A percentile compares a stretch with the other conserved stretches of the same genome.
Evolutionary conservation across 1,139 yeast genomes (phyloP).

Genomic region (Scheffersomyces stambukii): DNA sequence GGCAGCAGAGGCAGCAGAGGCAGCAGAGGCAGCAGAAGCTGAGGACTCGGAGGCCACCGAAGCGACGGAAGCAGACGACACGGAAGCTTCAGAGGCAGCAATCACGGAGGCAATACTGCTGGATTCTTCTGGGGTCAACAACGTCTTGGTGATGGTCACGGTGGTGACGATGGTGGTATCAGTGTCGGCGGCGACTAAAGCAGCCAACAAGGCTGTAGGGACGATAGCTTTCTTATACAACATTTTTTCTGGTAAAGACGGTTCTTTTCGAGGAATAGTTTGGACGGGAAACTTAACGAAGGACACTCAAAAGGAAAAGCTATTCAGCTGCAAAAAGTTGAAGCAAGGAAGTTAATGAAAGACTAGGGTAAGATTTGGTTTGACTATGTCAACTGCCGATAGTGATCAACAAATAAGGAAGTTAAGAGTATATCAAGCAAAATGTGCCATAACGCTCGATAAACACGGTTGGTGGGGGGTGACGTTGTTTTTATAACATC

Average conservation of each 20-base stretch:
- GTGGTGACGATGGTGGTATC: slow-evolving; percentile 43
- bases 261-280: too few relatives aligned
- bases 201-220: slow-evolving; percentile 23
- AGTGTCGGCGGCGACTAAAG: slow-evolving; percentile 26
- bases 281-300: too few relatives aligned
- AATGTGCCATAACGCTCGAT: neutral
- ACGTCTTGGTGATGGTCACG: slow-evolving; percentile 39
- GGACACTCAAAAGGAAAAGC: too few relatives aligned
- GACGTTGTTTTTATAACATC: neutral
- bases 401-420: neutral
- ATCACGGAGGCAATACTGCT: slow-evolving; percentile 21
- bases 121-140: slow-evolving; percentile 40
- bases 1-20: slow-evolving; percentile 12
- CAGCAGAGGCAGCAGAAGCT: slow-evolving; percentile 14
- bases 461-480: neutral
- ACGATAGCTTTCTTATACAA: slow-evolving; percentile 18
- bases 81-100: slow-evolving; percentile 13
- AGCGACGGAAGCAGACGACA: slow-evolving; percentile 13
- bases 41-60: slow-evolving; percentile 14
- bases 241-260: slow-evolving; percentile 15
- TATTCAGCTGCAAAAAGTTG: neutral
- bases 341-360: slow-evolving; percentile 15
- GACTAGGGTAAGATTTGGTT: slow-evolving; percentile 25
- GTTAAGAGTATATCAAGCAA: neutral
- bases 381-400: neutral